phyloP scores from a whole-genome alignment of 1,139 yeast species.

The Yarrowia galli region DNA sequence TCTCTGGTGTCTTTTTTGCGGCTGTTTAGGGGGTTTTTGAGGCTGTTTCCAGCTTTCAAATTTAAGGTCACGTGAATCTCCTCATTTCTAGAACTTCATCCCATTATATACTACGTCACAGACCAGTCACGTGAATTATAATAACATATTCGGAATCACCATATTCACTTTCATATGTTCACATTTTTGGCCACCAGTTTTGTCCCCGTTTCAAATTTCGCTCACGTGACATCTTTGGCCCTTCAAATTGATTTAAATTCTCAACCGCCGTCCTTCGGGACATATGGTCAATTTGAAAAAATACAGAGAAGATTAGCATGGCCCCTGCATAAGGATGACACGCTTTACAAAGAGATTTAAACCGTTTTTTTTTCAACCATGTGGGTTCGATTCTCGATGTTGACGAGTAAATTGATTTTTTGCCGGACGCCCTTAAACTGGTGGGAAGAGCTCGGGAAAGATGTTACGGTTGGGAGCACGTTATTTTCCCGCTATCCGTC shows the following conservation, averaged over 20 bases:
- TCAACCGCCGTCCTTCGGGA: slow-evolving; percentile 50
- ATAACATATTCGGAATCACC: not conserved
- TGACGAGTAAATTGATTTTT: not conserved
- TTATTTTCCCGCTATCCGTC: no score
- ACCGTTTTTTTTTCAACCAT: slow-evolving; percentile 61
- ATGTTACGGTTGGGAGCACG: not conserved
- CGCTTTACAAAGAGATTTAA: slow-evolving; percentile 95
- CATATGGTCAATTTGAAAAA: slow-evolving; percentile 76
- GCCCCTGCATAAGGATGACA: slow-evolving; percentile 99
- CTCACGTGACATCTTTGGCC: slow-evolving; percentile 28
- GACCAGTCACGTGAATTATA: not conserved
- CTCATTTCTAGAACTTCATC: not conserved
- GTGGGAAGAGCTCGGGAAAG: not conserved
- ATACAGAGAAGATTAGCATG: slow-evolving; percentile 99
- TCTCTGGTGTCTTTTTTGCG: no score
- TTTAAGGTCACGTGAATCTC: not conserved
- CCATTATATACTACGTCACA: not conserved
- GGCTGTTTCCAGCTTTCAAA: no score
- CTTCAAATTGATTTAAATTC: slow-evolving; percentile 1
- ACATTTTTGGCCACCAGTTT: not conserved
- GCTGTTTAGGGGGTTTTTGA: no score
- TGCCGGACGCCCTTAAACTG: not conserved
- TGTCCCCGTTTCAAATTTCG: no score
- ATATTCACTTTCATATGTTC: not conserved
- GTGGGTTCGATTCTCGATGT: slow-evolving; percentile 10